These are phyloP conservation scores for Tolypocladium endophyticum DNA, from an alignment of 2,329 filamentous ascomycete genomes.

Conservation along the genomic window DNA sequence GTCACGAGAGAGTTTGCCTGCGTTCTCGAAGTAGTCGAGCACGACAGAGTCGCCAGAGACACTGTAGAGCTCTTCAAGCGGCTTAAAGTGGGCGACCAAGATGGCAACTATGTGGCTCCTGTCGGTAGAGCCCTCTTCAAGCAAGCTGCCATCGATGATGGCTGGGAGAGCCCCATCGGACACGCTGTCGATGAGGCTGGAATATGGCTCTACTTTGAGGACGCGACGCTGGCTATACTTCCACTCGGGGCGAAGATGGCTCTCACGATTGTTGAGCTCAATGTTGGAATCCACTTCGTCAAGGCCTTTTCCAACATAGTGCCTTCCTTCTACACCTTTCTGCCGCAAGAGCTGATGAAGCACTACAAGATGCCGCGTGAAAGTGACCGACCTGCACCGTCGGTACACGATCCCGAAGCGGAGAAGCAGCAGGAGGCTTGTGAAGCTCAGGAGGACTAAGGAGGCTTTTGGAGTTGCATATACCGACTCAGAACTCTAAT, in stretches of 20 bases:
- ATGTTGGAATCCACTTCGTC: constrained; percentile 55
- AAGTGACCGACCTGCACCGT: constrained; percentile 34
- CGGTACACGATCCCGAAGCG: constrained; percentile 22
- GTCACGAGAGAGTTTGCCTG: constrained; percentile 38
- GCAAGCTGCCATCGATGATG: constrained; percentile 35
- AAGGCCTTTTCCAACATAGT: constrained; percentile 44
- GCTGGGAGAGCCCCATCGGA: constrained; percentile 27
- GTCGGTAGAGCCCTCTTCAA: constrained; percentile 35
- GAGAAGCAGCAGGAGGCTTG: constrained; percentile 16
- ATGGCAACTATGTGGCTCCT: constrained; percentile 24
- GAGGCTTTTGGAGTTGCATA: background rate
- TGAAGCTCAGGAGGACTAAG: constrained; percentile 9
- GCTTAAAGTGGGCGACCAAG: constrained; percentile 21
- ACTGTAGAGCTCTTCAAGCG: constrained; percentile 31
- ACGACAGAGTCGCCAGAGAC: constrained; percentile 34
- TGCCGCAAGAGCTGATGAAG: constrained; percentile 61
- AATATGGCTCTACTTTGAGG: constrained; percentile 56
- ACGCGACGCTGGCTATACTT: constrained; percentile 38
- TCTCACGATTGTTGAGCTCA: constrained; percentile 43
- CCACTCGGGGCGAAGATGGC: constrained; percentile 55
- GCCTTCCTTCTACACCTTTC: constrained; percentile 52
- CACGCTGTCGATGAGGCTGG: constrained; percentile 8
- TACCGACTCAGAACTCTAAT: background rate
- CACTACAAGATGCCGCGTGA: constrained; percentile 48
- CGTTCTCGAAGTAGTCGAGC: constrained; percentile 48